Evolutionary conservation across 805 yeast species (phyloP), one percentile per base, ranked within the genome.

Genomic region (Sugiyamaella mastotermitis): DNA sequence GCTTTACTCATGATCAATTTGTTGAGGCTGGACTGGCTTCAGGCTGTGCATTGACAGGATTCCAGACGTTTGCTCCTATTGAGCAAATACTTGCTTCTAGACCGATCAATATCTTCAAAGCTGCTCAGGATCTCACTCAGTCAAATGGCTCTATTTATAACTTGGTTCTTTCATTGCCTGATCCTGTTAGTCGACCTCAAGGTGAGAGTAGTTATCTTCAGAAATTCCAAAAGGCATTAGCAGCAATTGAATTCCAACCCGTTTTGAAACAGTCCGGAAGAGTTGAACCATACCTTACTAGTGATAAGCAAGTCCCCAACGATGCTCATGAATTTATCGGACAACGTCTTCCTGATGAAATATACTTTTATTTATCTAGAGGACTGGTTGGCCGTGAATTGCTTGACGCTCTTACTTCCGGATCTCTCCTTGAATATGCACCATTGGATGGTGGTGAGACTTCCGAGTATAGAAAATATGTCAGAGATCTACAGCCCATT

Each of bases 291-390:
- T 64, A 69, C 39, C n/a, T n/a, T n/a, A 56, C 58, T 17, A 62
- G 60, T n/a, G 72, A 65, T 37, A 67, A 65, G 26, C 63, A 63
- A 38, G 62, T 81, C 33, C 97, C 97, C 3, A 74, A 76, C 44
- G 94, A 87, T 57, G 65, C 84, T 9, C 92, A 84, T 56, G 87
- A 80, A 32, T 73, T 87, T 33, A 70, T 92, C 34, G 86, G 94
- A 7, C 85, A 83, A 57, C 74, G 88, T 54, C 66, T 92, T 36
- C 94, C 97, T 1, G 83, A 85, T 38, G 97, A 88, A 60, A 69
- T 82, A 29, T 80, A 76, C 52, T 87, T 80, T 56, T 92, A 86
- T 58, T 76, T 76, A 54, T 80, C 94, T 1, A 59, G 82, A 41
- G 97, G 97, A 1, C 56, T 88, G 17, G 63, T 82, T 9, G 74